These are phyloP conservation scores for Hypholoma sublateritium DNA, from an alignment of 768 basidiomycete genomes.

Conservation along the genomic window DNA sequence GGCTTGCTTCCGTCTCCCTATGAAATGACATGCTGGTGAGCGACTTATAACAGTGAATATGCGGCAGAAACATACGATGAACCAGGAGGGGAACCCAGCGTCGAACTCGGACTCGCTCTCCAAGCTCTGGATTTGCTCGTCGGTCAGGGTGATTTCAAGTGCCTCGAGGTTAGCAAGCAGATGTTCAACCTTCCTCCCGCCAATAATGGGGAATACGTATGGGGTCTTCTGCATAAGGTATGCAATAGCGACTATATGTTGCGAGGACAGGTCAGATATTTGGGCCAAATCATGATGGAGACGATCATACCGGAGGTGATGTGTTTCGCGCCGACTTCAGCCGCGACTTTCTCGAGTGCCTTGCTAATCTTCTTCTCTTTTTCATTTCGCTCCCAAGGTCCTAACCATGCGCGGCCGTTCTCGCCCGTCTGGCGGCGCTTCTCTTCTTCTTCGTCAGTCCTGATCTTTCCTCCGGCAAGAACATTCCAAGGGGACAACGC, in stretches of 20 bases:
- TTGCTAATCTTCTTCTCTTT: slow-evolving; percentile 6
- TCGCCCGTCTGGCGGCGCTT: slow-evolving; percentile 30
- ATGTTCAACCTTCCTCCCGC: slow-evolving; percentile 37
- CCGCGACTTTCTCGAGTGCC: slow-evolving; percentile 50
- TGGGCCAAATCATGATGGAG: background rate
- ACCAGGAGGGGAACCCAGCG: background rate
- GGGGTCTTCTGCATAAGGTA: slow-evolving; percentile 56
- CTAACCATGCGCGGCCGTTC: slow-evolving; percentile 32
- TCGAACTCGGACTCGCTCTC: slow-evolving; percentile 21
- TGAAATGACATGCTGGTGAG: background rate
- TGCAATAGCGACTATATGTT: slow-evolving; percentile 46
- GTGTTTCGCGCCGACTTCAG: slow-evolving; percentile 45
- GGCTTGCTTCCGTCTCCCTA: background rate
- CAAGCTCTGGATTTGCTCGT: slow-evolving; percentile 37
- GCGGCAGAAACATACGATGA: background rate
- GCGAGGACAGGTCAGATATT: background rate
- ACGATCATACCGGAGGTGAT: slow-evolving; percentile 41
- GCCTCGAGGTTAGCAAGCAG: slow-evolving; percentile 42
- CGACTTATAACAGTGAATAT: background rate
- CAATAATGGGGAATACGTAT: slow-evolving; percentile 50
- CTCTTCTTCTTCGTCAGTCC: slow-evolving; percentile 48
- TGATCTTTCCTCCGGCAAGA: slow-evolving; percentile 43
- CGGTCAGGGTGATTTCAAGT: slow-evolving; percentile 35
- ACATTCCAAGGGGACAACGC: slow-evolving; percentile 35
- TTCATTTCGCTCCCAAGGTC: slow-evolving; percentile 7